Base-by-base conservation (phyloP, 768 basidiomycete genomes). In the Rhodotorula toruloides region DNA sequence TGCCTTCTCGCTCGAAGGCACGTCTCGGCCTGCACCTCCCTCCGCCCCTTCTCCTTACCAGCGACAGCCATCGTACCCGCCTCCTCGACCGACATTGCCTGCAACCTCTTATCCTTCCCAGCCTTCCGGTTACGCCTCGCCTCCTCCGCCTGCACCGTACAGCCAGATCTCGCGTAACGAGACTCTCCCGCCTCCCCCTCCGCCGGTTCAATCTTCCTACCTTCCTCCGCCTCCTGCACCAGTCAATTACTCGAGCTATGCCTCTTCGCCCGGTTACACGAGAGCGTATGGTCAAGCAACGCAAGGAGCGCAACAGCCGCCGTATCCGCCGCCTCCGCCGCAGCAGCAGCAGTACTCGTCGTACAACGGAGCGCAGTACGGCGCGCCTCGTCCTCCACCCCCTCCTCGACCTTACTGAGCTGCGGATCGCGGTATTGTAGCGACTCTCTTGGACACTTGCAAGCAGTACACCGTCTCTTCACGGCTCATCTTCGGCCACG, bases 41-140 rank as follows among this genome's bases (percentile, higher is more conserved):
- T 55, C 67, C n/a, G 64, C 75, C 25, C 74, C 74, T 29, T 64
- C 73, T 19, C 72, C 74, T 32, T 71, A 60, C n/a, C 50, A 54
- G 17, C 37, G 37, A 25, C 58, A 49, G 13, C 39, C 62, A 11
- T 22, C 42, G 21, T 58, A 46, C 34, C 27, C 47, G 11, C 55
- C 6, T 57, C 17, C 27, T 48, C 46, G 1, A 4, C 76, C n/a
- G n/a, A n/a, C n/a, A n/a, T n/a, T n/a, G n/a, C n/a, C n/a, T n/a
- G n/a, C n/a, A n/a, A n/a, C n/a, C n/a, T n/a, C n/a, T n/a, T n/a
- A n/a, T n/a, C n/a, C n/a, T n/a, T n/a, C n/a, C n/a, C n/a, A n/a
- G n/a, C n/a, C n/a, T n/a, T n/a, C n/a, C n/a, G n/a, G n/a, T n/a
- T n/a, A n/a, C n/a, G n/a, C n/a, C n/a, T n/a, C n/a, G n/a, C n/a